Base-by-base conservation (phyloP, 2,329 filamentous ascomycete species). In the Coniochaeta sp. region DNA sequence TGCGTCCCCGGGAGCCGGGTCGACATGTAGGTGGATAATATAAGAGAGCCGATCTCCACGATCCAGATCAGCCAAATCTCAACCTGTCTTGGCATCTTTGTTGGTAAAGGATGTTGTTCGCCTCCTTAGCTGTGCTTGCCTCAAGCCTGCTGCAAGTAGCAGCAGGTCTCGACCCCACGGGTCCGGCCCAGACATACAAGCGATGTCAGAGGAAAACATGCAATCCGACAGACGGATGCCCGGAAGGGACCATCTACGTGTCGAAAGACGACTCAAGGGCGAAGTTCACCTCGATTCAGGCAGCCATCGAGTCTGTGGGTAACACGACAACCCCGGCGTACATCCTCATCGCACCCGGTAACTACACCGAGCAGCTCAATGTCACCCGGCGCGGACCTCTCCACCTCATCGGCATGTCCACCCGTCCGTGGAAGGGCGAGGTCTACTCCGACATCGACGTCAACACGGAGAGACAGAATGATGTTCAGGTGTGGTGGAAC, bases 281-380 rank as follows among this genome's bases (percentile, higher is more conserved):
- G 6, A 65, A 69, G 33, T 79, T 77, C 62, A 67, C 62, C 38
- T 72, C 68, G 5, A 75, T 79, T 47, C 74, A 77, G 62, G 67
- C 70, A 31, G 77, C 77, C 9, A 77, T 79, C 33, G 64, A 70
- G 24, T 77, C 74, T 1, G 61, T 77, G 0, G 70, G 72, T 0
- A 71, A 76, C 38, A 72, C 72, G 6, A 34, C 54, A 1, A 72
- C 54, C 31, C 68, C 78, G 0, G 75, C 81, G 60, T 78, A 78
- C 19, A 87, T 89, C 64, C 77, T 89, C 14, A 80, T 89, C 54
- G 78, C 81, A 0, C 76, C 84, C 0, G 86, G 86, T 0, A 78
- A 77, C 62, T 89, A 89, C 66, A 81, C 74, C 1, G 86, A 88
- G 67, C 84, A 87, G 70, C 72, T 89, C 62, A 89, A 89, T 64